Evolutionary conservation across 2,329 filamentous ascomycete genomes (phyloP).

Genomic region (Fusarium buxicola): DNA sequence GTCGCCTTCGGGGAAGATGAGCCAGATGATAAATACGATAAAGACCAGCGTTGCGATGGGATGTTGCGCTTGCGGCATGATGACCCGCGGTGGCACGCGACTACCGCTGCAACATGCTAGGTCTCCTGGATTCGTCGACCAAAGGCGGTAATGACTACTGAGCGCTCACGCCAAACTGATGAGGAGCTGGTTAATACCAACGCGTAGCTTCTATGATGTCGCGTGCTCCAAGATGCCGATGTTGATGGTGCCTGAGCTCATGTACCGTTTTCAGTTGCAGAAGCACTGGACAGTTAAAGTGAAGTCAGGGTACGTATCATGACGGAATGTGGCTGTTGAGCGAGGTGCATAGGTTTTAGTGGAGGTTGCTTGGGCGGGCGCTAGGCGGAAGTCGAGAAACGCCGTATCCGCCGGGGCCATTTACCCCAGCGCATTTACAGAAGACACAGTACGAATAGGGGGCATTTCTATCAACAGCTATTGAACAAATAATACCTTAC

Average conservation of each 20-base stretch:
- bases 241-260: conserved; percentile 14
- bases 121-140: conserved; percentile 13
- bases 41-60: conserved; percentile 48
- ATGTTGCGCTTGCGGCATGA: conserved; percentile 62
- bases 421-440: conserved; percentile 2
- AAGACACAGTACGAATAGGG: conserved; percentile 40
- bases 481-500: conserved; percentile 18
- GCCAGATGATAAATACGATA: conserved; percentile 54
- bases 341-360: conserved; percentile 2
- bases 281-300: conserved; percentile 1
- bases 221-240: conserved; percentile 6
- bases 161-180: neutral
- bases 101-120: conserved; percentile 44
- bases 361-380: neutral
- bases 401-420: conserved; percentile 29
- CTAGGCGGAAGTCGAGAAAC: conserved; percentile 38
- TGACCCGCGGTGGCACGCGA: conserved; percentile 41
- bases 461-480: conserved; percentile 15
- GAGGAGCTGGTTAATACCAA: neutral
- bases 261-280: neutral
- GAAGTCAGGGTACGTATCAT: conserved; percentile 30
- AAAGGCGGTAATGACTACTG: conserved; percentile 14
- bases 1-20: conserved; percentile 53
- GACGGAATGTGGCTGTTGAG: conserved; percentile 33
- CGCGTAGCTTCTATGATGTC: neutral